Conservation (phyloP, 2,329 filamentous ascomycete genomes). For the Aspergillus flavus region DNA sequence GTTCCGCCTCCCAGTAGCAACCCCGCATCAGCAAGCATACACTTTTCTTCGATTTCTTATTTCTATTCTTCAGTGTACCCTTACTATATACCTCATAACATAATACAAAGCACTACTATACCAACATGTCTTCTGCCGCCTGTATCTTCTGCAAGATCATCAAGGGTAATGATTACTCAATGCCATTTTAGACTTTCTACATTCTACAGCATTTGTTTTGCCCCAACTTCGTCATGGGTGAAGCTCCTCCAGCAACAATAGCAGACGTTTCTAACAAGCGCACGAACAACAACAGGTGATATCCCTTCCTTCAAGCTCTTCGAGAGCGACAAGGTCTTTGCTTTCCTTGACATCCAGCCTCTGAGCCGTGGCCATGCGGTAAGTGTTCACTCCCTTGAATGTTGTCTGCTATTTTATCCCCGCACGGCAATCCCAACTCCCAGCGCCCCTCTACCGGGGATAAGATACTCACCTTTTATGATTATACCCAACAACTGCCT, state of each 20-base stretch:
- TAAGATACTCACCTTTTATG: too few species aligned
- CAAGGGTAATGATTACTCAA: conserved; percentile 64
- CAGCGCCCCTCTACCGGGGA: not conserved
- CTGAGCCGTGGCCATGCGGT: conserved; percentile 88
- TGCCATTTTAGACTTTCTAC: not conserved
- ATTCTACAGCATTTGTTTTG: not conserved
- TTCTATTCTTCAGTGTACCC: not conserved
- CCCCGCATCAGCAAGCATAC: conserved; percentile 21
- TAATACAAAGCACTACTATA: not conserved
- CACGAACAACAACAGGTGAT: conserved; percentile 64
- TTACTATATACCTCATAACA: not conserved
- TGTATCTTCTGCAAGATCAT: conserved; percentile 99
- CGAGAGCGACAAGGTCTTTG: conserved; percentile 89
- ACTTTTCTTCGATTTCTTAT: conserved; percentile 12
- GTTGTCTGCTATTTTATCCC: conserved; percentile 13
- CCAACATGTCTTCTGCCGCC: conserved; percentile 51
- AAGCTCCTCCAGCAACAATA: not conserved
- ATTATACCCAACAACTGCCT: not conserved
- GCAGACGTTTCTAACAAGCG: conserved; percentile 10
- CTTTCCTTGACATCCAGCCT: conserved; percentile 95
- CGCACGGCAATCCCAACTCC: conserved; percentile 16
- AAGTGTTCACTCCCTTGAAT: conserved; percentile 37
- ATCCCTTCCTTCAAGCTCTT: conserved; percentile 97
- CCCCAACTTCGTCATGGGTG: not conserved
- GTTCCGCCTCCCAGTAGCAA: conserved; percentile 13